Evolutionary conservation across 352 stramenopile species (phyloP), one percentile per base, ranked within the genome.

Genomic region (Phytopythium litorale): DNA sequence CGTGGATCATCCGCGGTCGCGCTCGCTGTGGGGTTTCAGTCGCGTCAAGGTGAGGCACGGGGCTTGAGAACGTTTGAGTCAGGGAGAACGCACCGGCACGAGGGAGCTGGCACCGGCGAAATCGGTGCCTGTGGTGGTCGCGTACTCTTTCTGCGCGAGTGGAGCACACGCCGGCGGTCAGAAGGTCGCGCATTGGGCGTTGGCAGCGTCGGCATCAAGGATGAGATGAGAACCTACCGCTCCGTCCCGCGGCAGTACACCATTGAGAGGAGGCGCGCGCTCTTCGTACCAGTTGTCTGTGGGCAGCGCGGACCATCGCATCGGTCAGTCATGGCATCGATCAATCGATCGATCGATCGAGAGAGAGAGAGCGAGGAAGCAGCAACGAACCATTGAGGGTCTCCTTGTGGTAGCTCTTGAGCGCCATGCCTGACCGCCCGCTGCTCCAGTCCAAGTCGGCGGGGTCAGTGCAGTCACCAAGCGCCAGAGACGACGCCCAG

Each of bases 221-320:
- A 2, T 18, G 30, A 3, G 11, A 2, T 18, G 30, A 5, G 11
- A 16, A 56, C 45, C 13, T 67, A 92, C 84, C 75, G 70, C 49
- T 62, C 72, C 72, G 61, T 94, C 81, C 19, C 68, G 51, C 35
- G 85, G 85, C 13, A 94, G 69, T 0, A 92, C 79, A 16, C 85
- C 79, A 30, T 87, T 88, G 13, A 94, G 62, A 21, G 81, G 73
- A 50, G 67, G 48, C 3, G 71, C 64, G 19, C 85, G 81, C 60
- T 94, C 85, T 73, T 94, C 85, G 57, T 80, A 92, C 85, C 85
- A 94, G 56, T 94, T 94, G 58, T 89, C 85, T 94, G 33, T 18
- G 1, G 16, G 8, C n/a, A 3, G 33, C 4, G 23, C 9, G 23
- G 23, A n/a, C 40, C 33, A 43, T 3, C 6, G 7, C 35, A 43